Percentiles rank a stretch among this genome's conserved stretches.
These are phyloP conservation scores for Epichloe typhina DNA, from an alignment of 2,329 filamentous ascomycete genomes.

Conservation along the genomic window DNA sequence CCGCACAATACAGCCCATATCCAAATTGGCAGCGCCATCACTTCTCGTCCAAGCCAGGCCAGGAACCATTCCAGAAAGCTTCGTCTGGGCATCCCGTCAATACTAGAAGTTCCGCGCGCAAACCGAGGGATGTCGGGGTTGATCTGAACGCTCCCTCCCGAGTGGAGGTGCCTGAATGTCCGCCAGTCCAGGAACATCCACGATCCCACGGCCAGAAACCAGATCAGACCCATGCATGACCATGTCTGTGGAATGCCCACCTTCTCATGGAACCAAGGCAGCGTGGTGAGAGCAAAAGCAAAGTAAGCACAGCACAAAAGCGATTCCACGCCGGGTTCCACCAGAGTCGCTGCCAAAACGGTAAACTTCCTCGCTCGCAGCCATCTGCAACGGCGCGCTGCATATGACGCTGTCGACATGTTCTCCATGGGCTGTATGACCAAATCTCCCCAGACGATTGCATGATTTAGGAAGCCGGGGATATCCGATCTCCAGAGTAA, in stretches of 20 bases:
- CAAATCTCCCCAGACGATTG: conserved; percentile 70
- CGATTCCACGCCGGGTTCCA: conserved; percentile 85
- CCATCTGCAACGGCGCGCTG: conserved; percentile 76
- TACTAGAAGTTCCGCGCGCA: conserved; percentile 34
- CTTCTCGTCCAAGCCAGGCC: conserved; percentile 77
- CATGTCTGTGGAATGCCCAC: conserved; percentile 51
- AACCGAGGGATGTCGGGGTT: conserved; percentile 66
- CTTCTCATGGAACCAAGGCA: conserved; percentile 46
- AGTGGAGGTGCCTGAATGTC: conserved; percentile 63
- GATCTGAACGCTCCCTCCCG: conserved; percentile 53
- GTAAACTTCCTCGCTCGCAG: conserved; percentile 89
- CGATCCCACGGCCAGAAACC: conserved; percentile 46
- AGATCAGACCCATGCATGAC: conserved; percentile 50
- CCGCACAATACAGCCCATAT: conserved; percentile 80
- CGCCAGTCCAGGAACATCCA: conserved; percentile 71
- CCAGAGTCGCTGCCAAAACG: conserved; percentile 73
- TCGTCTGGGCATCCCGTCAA: conserved; percentile 32
- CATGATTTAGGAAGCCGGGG: conserved; percentile 62
- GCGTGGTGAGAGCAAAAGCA: conserved; percentile 62
- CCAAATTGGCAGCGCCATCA: conserved; percentile 81
- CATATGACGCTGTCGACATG: conserved; percentile 66
- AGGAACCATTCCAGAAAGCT: conserved; percentile 57
- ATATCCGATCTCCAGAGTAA: conserved; percentile 65
- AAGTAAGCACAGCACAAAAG: conserved; percentile 73
- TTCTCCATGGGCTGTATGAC: conserved; percentile 79